A percentile compares a stretch with the other conserved stretches of the same genome.
These are phyloP conservation scores for Myochromella boudieri DNA, from an alignment of 768 basidiomycete genomes.

Conservation along the genomic window DNA sequence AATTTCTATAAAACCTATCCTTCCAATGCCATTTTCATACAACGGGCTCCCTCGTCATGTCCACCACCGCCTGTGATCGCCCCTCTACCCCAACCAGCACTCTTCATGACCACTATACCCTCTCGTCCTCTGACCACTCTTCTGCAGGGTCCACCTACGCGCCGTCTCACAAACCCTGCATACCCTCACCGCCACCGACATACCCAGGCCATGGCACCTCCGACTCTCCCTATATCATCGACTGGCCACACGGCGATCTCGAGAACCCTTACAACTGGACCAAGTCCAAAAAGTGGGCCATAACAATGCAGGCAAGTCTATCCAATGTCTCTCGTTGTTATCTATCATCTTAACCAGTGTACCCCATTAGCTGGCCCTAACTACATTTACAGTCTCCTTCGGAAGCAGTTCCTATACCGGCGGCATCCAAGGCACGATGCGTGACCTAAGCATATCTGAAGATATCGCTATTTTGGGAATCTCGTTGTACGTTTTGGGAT, in stretches of 20 bases:
- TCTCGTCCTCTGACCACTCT: slow-evolving; percentile 12
- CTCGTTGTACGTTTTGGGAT: slow-evolving; percentile 63
- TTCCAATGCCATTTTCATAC: too few species aligned
- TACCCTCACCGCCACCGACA: slow-evolving; percentile 9
- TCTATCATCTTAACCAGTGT: slow-evolving; percentile 5
- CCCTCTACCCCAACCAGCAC: slow-evolving; percentile 17
- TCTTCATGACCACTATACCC: slow-evolving; percentile 19
- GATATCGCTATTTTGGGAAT: slow-evolving; percentile 58
- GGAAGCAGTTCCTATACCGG: slow-evolving; percentile 58
- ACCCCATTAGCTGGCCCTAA: slow-evolving; percentile 41
- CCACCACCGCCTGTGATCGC: slow-evolving; percentile 21
- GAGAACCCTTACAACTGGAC: slow-evolving; percentile 61
- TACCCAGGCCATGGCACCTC: slow-evolving; percentile 48
- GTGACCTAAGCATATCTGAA: slow-evolving; percentile 47
- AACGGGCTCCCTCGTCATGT: slow-evolving; percentile 7
- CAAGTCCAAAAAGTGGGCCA: slow-evolving; percentile 46
- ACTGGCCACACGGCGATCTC: slow-evolving; percentile 50
- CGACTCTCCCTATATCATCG: slow-evolving; percentile 52
- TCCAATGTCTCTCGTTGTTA: not conserved
- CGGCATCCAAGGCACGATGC: slow-evolving; percentile 42
- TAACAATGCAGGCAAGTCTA: slow-evolving; percentile 47
- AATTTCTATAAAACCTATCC: slow-evolving; percentile 9
- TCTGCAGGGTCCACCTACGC: slow-evolving; percentile 2
- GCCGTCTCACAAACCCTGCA: slow-evolving; percentile 3
- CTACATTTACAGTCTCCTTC: slow-evolving; percentile 60